Evolutionary conservation across 1,284 basidiomycete genomes (phyloP).

Genomic region (Apiotrichum veenhuisii): DNA sequence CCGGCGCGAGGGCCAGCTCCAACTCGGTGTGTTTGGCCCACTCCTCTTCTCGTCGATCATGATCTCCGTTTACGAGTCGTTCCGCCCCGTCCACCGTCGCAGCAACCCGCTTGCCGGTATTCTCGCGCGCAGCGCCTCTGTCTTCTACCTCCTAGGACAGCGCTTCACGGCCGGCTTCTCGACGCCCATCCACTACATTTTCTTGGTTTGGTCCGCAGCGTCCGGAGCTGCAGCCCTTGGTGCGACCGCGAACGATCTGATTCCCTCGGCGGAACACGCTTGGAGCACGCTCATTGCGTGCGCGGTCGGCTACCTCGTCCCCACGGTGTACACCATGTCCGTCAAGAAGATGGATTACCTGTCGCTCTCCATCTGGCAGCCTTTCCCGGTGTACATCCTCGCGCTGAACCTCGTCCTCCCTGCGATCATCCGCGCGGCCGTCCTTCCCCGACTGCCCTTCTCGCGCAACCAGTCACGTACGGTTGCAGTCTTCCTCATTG

Average conservation of each 20-base stretch:
- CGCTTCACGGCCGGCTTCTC: constrained; percentile 10
- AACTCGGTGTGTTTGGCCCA: constrained; percentile 5
- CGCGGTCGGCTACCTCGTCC: neutral
- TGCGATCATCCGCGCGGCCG: neutral
- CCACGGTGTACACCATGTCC: constrained; percentile 3
- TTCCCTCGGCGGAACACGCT: constrained; percentile 5
- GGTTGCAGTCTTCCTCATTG: constrained; percentile 4
- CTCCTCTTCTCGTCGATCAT: constrained; percentile 6
- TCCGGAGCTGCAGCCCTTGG: neutral
- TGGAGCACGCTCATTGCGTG: constrained; percentile 6
- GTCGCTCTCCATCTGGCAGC: constrained; percentile 17
- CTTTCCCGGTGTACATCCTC: constrained; percentile 18
- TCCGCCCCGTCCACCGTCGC: constrained; percentile 5
- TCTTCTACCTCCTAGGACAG: constrained; percentile 12
- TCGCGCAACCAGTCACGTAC: neutral
- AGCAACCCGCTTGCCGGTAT: neutral
- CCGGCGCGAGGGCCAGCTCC: neutral
- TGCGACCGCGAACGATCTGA: neutral
- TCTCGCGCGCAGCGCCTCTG: constrained; percentile 1
- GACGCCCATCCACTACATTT: constrained; percentile 7
- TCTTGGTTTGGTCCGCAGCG: constrained; percentile 2
- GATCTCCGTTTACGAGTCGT: constrained; percentile 10
- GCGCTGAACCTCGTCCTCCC: constrained; percentile 14
- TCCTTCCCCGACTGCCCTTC: neutral
- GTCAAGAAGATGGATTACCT: neutral